These are phyloP conservation scores for Areca catechu DNA, from an alignment of 176 grass and related monocot genomes.

Conservation along the genomic window DNA sequence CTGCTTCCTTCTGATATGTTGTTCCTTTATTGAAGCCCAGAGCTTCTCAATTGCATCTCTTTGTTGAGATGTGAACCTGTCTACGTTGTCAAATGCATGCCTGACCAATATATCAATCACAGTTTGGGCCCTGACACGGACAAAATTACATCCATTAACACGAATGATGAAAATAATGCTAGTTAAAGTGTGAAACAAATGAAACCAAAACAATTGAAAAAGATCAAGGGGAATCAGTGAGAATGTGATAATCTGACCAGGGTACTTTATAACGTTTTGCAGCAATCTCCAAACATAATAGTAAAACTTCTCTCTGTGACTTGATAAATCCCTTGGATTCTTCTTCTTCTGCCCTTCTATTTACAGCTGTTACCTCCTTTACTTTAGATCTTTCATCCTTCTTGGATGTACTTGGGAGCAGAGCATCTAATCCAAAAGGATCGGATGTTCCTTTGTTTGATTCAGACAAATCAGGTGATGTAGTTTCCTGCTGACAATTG, in stretches of 20 bases:
- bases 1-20: slow-evolving; percentile 70
- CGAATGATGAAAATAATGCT: too few relatives aligned
- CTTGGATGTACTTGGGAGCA: slow-evolving; percentile 47
- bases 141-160: too few relatives aligned
- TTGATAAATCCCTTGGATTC: slow-evolving; percentile 47
- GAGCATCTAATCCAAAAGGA: slow-evolving; percentile 75
- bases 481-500: slow-evolving; percentile 4
- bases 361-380: slow-evolving; percentile 32
- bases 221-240: neutral
- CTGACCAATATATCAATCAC: slow-evolving; percentile 66
- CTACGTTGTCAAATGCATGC: slow-evolving; percentile 63
- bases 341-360: slow-evolving; percentile 32
- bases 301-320: slow-evolving; percentile 59
- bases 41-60: slow-evolving; percentile 56
- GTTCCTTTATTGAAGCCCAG: slow-evolving; percentile 90
- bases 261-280: slow-evolving; percentile 70
- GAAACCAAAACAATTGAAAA: neutral
- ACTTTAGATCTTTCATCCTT: slow-evolving; percentile 37
- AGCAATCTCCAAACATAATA: slow-evolving; percentile 79
- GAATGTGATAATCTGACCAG: slow-evolving; percentile 31
- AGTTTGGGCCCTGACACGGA: slow-evolving; percentile 63
- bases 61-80: slow-evolving; percentile 61
- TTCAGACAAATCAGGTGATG: slow-evolving; percentile 5
- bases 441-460: slow-evolving; percentile 35
- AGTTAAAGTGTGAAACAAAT: too few relatives aligned